These are phyloP conservation scores for Gardenia jasminoides DNA, from an alignment of 257 asterid genomes.

Conservation along the genomic window DNA sequence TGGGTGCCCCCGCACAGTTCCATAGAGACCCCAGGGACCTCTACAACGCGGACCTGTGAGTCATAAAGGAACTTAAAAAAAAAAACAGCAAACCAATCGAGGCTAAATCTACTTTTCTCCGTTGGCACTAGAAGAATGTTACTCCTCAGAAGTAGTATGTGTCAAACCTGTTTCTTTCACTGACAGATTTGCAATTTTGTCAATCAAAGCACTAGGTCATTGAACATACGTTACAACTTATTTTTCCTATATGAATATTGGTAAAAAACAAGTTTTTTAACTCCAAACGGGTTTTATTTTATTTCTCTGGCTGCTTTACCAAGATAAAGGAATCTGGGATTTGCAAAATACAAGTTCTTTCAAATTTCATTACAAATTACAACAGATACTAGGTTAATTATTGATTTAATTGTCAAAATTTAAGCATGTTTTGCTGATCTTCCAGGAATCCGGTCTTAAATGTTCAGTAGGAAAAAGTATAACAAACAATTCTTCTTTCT, in stretches of 20 bases:
- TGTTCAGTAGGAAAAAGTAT: too few species aligned
- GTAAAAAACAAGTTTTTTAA: neutral
- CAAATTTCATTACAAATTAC: neutral
- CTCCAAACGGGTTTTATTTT: neutral
- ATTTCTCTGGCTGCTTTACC: neutral
- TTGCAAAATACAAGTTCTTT: neutral
- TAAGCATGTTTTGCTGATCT: neutral
- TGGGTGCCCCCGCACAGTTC: slow-evolving; percentile 98
- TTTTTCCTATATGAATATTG: neutral
- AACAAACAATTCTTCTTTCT: neutral
- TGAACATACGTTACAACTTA: neutral
- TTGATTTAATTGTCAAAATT: neutral
- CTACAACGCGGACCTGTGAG: slow-evolving; percentile 86
- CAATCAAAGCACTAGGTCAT: neutral
- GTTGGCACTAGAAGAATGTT: too few species aligned
- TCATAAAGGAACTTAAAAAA: neutral
- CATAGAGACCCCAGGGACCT: slow-evolving; percentile 94
- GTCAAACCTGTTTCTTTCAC: neutral
- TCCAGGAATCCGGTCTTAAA: neutral
- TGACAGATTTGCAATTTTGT: neutral
- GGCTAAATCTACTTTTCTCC: neutral
- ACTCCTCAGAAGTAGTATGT: neutral
- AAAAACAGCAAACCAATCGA: neutral
- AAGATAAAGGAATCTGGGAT: neutral
- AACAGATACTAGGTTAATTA: neutral